phyloP scores from a whole-genome alignment of 306 rosid genomes.

The Echinosophora koreensis region DNA sequence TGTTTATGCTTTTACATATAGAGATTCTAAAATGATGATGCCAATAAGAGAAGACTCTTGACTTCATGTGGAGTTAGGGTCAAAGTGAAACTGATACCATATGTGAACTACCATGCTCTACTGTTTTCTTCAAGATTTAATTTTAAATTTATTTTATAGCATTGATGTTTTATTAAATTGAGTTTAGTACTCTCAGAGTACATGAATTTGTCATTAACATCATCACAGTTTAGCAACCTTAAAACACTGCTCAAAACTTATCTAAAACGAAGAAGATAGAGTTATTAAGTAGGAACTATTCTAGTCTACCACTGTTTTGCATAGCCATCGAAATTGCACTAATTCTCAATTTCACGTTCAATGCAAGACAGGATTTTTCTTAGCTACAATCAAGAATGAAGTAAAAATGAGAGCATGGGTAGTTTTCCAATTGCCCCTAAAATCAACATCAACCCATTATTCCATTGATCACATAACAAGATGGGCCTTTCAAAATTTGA shows the following conservation, averaged over 20 bases:
- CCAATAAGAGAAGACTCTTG: too few relatives aligned
- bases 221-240: not conserved
- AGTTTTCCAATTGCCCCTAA: constrained; percentile 10
- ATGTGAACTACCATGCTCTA: too few relatives aligned
- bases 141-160: too few relatives aligned
- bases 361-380: constrained; percentile 8
- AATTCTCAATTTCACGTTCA: not conserved
- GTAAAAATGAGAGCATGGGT: constrained; percentile 49
- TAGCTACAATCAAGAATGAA: constrained; percentile 31
- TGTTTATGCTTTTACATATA: too few relatives aligned
- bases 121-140: too few relatives aligned
- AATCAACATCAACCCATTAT: not conserved
- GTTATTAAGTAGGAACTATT: not conserved
- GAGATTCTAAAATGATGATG: too few relatives aligned
- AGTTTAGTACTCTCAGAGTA: too few relatives aligned
- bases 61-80: too few relatives aligned
- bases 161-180: too few relatives aligned
- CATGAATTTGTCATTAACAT: too few relatives aligned
- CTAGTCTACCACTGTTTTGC: not conserved
- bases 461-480: constrained; percentile 16
- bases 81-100: too few relatives aligned
- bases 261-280: not conserved
- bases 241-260: not conserved
- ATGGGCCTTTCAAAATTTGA: constrained; percentile 27
- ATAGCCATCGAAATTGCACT: not conserved